Percentiles rank a stretch among this genome's conserved stretches.
phyloP scores from a whole-genome alignment of 2,329 filamentous ascomycete species.

The Mollisia scopiformis region DNA sequence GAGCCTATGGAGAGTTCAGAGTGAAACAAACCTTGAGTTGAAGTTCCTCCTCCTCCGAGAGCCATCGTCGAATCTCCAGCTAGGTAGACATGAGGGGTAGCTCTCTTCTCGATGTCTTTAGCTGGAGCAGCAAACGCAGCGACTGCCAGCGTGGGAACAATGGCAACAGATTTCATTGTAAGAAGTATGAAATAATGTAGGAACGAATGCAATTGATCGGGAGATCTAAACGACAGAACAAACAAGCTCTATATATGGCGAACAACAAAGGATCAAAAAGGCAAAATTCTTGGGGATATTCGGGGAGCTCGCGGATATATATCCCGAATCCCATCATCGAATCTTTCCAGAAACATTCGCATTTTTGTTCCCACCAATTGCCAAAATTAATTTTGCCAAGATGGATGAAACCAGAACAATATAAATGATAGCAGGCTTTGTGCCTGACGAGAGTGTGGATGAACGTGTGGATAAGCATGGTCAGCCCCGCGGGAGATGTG shows the following conservation, averaged over 20 bases:
- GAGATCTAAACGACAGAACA: background rate
- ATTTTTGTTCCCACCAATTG: background rate
- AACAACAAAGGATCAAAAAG: background rate
- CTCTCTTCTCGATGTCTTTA: slow-evolving; percentile 18
- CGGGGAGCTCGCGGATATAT: slow-evolving; percentile 1
- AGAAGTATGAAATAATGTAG: background rate
- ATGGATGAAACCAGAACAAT: background rate
- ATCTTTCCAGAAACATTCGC: background rate
- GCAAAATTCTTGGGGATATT: background rate
- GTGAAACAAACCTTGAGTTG: slow-evolving; percentile 41
- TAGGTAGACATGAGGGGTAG: slow-evolving; percentile 50
- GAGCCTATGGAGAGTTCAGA: background rate
- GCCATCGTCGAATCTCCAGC: slow-evolving; percentile 68
- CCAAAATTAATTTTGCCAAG: background rate
- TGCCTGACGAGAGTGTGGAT: background rate
- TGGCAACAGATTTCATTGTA: slow-evolving; percentile 21
- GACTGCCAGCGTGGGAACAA: slow-evolving; percentile 26
- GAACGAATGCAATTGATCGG: background rate
- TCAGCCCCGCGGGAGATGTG: background rate
- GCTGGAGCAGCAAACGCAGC: slow-evolving; percentile 24
- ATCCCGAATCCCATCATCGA: background rate
- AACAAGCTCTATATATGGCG: background rate
- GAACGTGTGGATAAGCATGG: background rate
- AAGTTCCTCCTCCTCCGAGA: slow-evolving; percentile 45
- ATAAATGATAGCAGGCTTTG: background rate